Evolutionary conservation across 192 early-diverging fungal genomes (phyloP).

Genomic region (Kickxella alabastrina): DNA sequence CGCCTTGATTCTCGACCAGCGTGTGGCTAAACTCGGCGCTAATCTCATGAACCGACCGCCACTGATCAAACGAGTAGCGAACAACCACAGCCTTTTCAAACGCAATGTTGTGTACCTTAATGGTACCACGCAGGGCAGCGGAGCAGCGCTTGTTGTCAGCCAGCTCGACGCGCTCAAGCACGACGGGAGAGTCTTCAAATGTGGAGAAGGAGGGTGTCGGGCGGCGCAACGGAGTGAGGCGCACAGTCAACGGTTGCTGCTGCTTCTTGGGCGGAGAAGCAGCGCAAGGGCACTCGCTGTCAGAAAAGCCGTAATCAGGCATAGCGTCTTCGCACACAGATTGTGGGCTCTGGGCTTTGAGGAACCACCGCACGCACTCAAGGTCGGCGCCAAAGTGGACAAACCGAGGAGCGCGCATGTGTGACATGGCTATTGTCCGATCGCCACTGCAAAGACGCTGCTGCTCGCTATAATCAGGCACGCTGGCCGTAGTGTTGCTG

Average conservation of each 20-base stretch:
- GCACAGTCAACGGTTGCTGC: constrained; percentile 15
- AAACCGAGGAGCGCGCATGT: constrained; percentile 53
- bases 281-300: constrained; percentile 12
- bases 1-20: constrained; percentile 42
- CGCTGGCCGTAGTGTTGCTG: constrained; percentile 14
- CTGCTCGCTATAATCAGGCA: not conserved
- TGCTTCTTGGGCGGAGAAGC: not conserved
- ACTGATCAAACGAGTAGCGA: constrained; percentile 78
- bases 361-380: constrained; percentile 67
- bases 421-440: too few species aligned
- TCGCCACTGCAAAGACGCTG: too few species aligned
- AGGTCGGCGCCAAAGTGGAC: constrained; percentile 68
- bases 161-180: constrained; percentile 57
- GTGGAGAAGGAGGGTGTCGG: constrained; percentile 40
- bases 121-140: constrained; percentile 56
- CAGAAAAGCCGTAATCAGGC: constrained; percentile 21
- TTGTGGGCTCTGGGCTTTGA: constrained; percentile 62
- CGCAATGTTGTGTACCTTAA: constrained; percentile 81
- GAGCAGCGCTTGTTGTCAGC: constrained; percentile 47
- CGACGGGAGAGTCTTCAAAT: constrained; percentile 52
- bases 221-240: constrained; percentile 34
- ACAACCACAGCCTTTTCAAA: constrained; percentile 80
- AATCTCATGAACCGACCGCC: constrained; percentile 69
- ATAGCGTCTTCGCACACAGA: constrained; percentile 46
- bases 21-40: constrained; percentile 61